Percentiles rank a stretch among this genome's conserved stretches.
These are phyloP conservation scores for Termitomyces sp. DNA, from an alignment of 768 basidiomycete genomes.

Conservation along the genomic window DNA sequence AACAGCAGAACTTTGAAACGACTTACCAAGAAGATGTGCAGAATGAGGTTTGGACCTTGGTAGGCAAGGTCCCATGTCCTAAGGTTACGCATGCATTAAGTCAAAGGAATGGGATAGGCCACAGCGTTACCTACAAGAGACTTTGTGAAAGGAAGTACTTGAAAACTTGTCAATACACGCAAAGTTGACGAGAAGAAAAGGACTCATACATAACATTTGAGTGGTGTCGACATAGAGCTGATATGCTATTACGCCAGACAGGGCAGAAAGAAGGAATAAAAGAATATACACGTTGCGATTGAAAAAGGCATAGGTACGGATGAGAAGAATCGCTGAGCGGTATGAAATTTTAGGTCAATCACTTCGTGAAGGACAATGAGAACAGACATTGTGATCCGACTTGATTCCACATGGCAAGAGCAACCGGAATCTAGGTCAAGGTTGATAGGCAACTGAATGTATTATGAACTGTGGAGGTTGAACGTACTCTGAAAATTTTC, in stretches of 20 bases:
- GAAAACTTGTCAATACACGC: slow-evolving; percentile 1
- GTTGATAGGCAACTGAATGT: background rate
- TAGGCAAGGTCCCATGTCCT: slow-evolving; percentile 68
- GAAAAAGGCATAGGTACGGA: slow-evolving; percentile 85
- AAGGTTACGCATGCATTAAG: background rate
- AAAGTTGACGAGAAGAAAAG: background rate
- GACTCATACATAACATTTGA: slow-evolving; percentile 63
- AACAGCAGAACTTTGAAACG: background rate
- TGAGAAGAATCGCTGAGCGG: slow-evolving; percentile 66
- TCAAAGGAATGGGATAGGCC: background rate
- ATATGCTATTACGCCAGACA: slow-evolving; percentile 74
- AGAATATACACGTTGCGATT: slow-evolving; percentile 71
- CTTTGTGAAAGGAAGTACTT: slow-evolving; percentile 64
- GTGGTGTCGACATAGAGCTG: slow-evolving; percentile 78
- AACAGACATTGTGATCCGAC: slow-evolving; percentile 71
- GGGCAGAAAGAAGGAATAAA: slow-evolving; percentile 56
- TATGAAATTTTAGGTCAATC: slow-evolving; percentile 5
- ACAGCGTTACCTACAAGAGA: slow-evolving; percentile 41
- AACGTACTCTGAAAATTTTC: slow-evolving; percentile 61
- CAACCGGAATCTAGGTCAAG: slow-evolving; percentile 62
- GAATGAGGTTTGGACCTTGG: slow-evolving; percentile 82
- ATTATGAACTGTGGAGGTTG: background rate
- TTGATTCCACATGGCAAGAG: slow-evolving; percentile 86
- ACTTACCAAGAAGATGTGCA: slow-evolving; percentile 72
- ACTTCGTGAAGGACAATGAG: slow-evolving; percentile 1